Percentiles rank a stretch among this genome's conserved stretches.
These are phyloP conservation scores for Penicillium nordicum DNA, from an alignment of 2,329 filamentous ascomycete species.

Conservation along the genomic window DNA sequence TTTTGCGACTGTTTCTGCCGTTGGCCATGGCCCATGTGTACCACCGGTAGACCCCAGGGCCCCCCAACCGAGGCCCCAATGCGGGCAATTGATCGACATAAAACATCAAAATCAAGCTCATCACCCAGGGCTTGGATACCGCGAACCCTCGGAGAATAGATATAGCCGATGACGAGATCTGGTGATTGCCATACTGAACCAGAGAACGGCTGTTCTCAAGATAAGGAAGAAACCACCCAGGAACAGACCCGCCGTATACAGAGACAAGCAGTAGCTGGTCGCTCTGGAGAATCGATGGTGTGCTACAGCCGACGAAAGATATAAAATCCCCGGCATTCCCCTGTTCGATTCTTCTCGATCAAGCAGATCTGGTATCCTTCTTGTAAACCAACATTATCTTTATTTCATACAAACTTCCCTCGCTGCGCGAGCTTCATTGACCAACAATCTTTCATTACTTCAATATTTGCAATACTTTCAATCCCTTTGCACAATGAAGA, in stretches of 20 bases:
- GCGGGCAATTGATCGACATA: slow-evolving; percentile 5
- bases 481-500: slow-evolving; percentile 14
- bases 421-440: background rate
- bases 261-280: background rate
- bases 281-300: background rate
- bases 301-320: slow-evolving; percentile 3
- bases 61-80: background rate
- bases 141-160: background rate
- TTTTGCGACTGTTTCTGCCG: background rate
- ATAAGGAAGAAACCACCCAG: background rate
- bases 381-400: slow-evolving; percentile 1
- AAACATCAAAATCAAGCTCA: background rate
- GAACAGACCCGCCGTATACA: background rate
- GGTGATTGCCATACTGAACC: background rate
- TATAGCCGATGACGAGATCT: background rate
- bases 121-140: background rate
- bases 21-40: background rate
- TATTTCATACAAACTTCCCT: background rate
- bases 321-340: slow-evolving; percentile 9
- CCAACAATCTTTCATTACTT: background rate
- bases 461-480: background rate
- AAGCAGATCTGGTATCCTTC: slow-evolving; percentile 6
- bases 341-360: slow-evolving; percentile 2
- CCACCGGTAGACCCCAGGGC: background rate
- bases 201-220: background rate